A percentile compares a stretch with the other conserved stretches of the same genome.
These are phyloP conservation scores for Phaeoacremonium minimum DNA, from an alignment of 2,329 filamentous ascomycete genomes.

Conservation along the genomic window DNA sequence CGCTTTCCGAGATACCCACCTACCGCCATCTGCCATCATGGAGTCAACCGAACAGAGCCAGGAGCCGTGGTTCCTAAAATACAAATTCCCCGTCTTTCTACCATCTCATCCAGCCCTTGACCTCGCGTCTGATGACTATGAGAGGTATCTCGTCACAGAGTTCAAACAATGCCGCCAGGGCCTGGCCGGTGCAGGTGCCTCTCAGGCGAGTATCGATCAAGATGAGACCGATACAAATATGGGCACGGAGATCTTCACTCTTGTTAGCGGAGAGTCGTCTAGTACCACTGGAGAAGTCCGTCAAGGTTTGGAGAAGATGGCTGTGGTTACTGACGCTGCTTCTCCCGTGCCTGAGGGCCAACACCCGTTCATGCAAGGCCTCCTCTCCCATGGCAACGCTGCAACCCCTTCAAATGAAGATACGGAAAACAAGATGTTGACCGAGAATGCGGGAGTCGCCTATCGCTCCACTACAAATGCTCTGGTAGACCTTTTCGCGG, in stretches of 20 bases:
- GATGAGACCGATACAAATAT: not conserved
- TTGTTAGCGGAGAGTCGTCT: slow-evolving; percentile 5
- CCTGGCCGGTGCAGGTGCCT: no score
- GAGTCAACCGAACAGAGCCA: no score
- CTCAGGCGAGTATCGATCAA: slow-evolving; percentile 4
- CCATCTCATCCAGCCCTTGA: slow-evolving; percentile 29
- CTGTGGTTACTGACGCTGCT: slow-evolving; percentile 1
- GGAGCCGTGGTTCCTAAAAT: slow-evolving; percentile 32
- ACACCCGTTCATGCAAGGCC: slow-evolving; percentile 28
- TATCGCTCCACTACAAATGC: slow-evolving; percentile 37
- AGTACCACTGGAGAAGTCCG: slow-evolving; percentile 11
- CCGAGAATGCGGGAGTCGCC: slow-evolving; percentile 46
- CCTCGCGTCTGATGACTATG: slow-evolving; percentile 24
- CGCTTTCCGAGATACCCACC: no score
- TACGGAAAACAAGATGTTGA: slow-evolving; percentile 41
- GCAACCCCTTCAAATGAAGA: no score
- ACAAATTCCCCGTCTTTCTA: slow-evolving; percentile 30
- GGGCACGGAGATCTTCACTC: slow-evolving; percentile 8
- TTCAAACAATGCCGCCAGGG: slow-evolving; percentile 7
- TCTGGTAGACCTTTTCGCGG: slow-evolving; percentile 50
- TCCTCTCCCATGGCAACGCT: slow-evolving; percentile 19
- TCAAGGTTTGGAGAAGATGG: slow-evolving; percentile 4
- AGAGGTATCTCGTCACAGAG: slow-evolving; percentile 21
- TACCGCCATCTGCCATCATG: no score
- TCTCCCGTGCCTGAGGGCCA: not conserved